Base-by-base conservation (phyloP, 768 basidiomycete genomes). In the Mycena pura region DNA sequence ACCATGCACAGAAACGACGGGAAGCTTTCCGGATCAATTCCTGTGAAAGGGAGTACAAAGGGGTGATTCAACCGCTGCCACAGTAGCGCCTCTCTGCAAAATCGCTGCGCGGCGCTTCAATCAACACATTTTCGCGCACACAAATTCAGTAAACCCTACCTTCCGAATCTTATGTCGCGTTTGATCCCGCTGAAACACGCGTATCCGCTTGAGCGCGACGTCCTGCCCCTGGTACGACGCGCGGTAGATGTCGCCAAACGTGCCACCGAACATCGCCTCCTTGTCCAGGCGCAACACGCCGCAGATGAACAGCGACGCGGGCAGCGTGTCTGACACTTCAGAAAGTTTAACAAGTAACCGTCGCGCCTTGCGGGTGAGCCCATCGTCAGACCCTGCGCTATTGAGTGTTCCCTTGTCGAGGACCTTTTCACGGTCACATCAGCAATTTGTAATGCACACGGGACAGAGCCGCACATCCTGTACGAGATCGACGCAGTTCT, bases 31-130 rank as follows among this genome's bases (percentile, higher is more conserved):
- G 50, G 54, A 50, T 76, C 74, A 3, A 79, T 71, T 2, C 78
- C 77, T 10, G 73, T 73, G 49, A 80, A 79, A 3, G 78, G 79
- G 10, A 79, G 72, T n/a, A 80, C 68, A 55, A 74, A 73, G 1
- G 65, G 52, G 43, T 73, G 70, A 8, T 60, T 63, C 34, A 74
- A 52, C 25, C 75, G 72, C 19, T 72, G 69, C 76, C 74, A 77
- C 13, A 70, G 39, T 14, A 73, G 51, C 7, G 72, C 72, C 57
- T 77, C 76, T 53, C 67, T 63, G n/a, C 68, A 70, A 47, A 71
- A 71, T 9, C 58, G 68, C 74, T 76, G 62, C 21, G 32, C 3
- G 31, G 17, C 34, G 14, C 25, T 28, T 7, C 21, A 8, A 9
- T 47, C 17, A 41, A 15, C 32, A 6, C 28, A 36, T 9, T 6